A percentile compares a stretch with the other conserved stretches of the same genome.
phyloP scores from a whole-genome alignment of 805 yeast species.

The Saccharomycopsis fibuligera region DNA sequence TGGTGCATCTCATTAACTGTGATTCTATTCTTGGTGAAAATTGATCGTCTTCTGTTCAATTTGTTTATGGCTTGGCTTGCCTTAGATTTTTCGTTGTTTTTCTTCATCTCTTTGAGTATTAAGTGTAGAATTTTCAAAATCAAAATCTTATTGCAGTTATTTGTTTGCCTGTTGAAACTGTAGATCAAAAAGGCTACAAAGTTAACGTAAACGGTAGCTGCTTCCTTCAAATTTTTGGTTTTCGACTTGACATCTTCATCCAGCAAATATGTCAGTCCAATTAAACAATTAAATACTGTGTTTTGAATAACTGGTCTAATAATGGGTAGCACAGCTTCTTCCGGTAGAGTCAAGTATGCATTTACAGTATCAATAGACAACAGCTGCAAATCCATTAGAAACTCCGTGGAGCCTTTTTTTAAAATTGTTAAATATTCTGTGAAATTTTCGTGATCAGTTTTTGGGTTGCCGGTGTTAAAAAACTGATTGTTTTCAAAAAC shows the following conservation, averaged over 20 bases:
- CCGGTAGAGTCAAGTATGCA: slow-evolving; percentile 5
- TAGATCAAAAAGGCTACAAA: slow-evolving; percentile 45
- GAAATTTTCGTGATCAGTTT: not conserved
- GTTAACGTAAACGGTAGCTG: slow-evolving; percentile 26
- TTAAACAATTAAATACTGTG: slow-evolving; percentile 11
- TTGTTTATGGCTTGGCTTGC: not conserved
- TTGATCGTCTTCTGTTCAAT: slow-evolving; percentile 6
- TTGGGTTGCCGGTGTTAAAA: slow-evolving; percentile 2
- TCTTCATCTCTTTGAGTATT: slow-evolving; percentile 25
- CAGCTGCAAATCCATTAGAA: too few species aligned
- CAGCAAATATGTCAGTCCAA: slow-evolving; percentile 9
- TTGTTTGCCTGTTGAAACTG: slow-evolving; percentile 49
- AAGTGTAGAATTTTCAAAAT: slow-evolving; percentile 48
- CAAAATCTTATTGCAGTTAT: slow-evolving; percentile 46
- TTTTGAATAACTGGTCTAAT: slow-evolving; percentile 15
- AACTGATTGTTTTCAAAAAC: slow-evolving; percentile 9
- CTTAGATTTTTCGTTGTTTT: not conserved
- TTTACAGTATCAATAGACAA: too few species aligned
- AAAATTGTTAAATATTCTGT: slow-evolving; percentile 11
- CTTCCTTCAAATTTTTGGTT: not conserved
- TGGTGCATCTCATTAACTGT: not conserved
- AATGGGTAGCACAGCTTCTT: slow-evolving; percentile 9
- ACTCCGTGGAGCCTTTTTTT: slow-evolving; percentile 1
- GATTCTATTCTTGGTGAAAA: slow-evolving; percentile 3
- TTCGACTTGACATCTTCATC: not conserved